Conservation (phyloP, 306 rosid species). For the Quercus berberidifolia region DNA sequence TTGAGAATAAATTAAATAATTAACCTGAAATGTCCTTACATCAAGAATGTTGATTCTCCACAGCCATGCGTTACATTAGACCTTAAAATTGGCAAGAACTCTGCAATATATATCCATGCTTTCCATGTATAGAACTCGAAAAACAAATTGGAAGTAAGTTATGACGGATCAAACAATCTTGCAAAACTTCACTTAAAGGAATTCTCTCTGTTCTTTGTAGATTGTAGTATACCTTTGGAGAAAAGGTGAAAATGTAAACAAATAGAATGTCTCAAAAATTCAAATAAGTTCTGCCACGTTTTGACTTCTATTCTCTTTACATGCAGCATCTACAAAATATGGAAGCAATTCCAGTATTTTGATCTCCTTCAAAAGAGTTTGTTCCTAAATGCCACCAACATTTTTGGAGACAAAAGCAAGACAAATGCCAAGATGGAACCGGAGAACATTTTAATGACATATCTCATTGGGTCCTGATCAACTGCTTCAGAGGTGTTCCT, state of each 20-base stretch:
- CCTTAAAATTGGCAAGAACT: not conserved
- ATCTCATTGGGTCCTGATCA: slow-evolving; percentile 46
- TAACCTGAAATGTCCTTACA: not conserved
- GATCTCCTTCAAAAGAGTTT: slow-evolving; percentile 34
- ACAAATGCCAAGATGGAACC: slow-evolving; percentile 74
- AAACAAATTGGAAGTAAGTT: not conserved
- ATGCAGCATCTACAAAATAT: not conserved
- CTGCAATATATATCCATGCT: not conserved
- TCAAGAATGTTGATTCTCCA: not conserved
- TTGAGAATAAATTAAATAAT: not conserved
- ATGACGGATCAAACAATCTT: not conserved
- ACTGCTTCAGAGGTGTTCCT: slow-evolving; percentile 39
- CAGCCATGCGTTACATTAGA: not conserved
- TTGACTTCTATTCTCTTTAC: not conserved
- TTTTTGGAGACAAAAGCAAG: slow-evolving; percentile 71
- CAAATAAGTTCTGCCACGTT: not conserved
- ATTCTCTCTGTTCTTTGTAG: not conserved
- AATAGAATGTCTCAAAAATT: not conserved
- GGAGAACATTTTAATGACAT: slow-evolving; percentile 59
- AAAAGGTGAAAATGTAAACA: not conserved
- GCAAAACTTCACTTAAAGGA: not conserved
- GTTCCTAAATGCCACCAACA: slow-evolving; percentile 56
- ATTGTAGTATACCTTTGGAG: not conserved
- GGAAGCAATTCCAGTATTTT: not conserved
- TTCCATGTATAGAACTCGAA: not conserved